These are phyloP conservation scores for Podospora pseudopauciseta DNA, from an alignment of 495 filamentous ascomycete genomes.

Conservation along the genomic window DNA sequence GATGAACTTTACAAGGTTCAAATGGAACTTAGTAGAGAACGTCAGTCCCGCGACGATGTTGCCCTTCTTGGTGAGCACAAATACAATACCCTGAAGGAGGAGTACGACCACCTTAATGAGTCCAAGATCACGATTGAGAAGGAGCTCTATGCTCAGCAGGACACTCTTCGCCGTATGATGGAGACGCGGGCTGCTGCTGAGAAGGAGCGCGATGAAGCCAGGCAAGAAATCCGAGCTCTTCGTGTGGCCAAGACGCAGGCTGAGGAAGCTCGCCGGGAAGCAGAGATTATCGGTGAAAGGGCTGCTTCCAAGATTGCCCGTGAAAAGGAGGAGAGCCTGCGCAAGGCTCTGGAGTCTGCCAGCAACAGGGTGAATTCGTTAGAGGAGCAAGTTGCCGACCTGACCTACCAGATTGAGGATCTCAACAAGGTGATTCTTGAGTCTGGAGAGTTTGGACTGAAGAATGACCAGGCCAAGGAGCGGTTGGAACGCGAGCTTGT, in stretches of 20 bases:
- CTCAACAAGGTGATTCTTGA: conserved; percentile 80
- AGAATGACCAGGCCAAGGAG: conserved; percentile 90
- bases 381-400: conserved; percentile 68
- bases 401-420: conserved; percentile 72
- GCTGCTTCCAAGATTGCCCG: conserved; percentile 71
- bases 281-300: conserved; percentile 76
- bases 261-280: conserved; percentile 79
- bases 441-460: conserved; percentile 79
- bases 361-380: conserved; percentile 66
- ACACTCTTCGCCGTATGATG: conserved; percentile 81
- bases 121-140: conserved; percentile 97
- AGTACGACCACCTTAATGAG: conserved; percentile 84
- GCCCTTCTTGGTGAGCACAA: conserved; percentile 90
- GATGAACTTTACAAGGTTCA: conserved; percentile 78
- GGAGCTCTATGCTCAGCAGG: conserved; percentile 97
- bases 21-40: conserved; percentile 82
- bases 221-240: conserved; percentile 76
- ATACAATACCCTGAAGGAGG: conserved; percentile 71
- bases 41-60: conserved; percentile 94
- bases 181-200: conserved; percentile 76
- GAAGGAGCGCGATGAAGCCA: conserved; percentile 82
- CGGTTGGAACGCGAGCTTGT: conserved; percentile 88
- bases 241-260: conserved; percentile 76
- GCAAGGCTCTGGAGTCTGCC: conserved; percentile 72
- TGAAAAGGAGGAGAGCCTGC: conserved; percentile 74